Percentiles rank a stretch among this genome's conserved stretches.
phyloP scores from a whole-genome alignment of 495 filamentous ascomycete genomes.

The Lepraria neglecta region DNA sequence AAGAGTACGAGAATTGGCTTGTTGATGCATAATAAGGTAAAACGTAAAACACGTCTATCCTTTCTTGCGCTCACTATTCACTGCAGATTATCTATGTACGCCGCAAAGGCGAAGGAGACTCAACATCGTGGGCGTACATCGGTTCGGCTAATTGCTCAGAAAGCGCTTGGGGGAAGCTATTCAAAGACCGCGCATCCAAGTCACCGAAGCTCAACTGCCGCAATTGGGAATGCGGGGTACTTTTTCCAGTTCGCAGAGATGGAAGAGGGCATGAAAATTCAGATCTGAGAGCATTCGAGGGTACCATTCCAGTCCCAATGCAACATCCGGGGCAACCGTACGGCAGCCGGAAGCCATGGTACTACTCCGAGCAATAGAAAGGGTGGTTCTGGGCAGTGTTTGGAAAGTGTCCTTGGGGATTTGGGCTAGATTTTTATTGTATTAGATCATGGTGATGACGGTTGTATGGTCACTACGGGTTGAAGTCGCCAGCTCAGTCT shows the following conservation, averaged over 20 bases:
- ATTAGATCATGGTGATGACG: no score
- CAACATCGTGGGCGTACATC: slow-evolving; percentile 69
- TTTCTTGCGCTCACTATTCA: background rate
- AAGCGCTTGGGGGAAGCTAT: slow-evolving; percentile 81
- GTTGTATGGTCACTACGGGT: no score
- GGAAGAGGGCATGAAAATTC: slow-evolving; percentile 22
- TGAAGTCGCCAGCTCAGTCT: no score
- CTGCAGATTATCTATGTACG: slow-evolving; percentile 58
- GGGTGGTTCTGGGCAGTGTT: background rate
- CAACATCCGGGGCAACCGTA: slow-evolving; percentile 50
- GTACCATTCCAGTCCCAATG: slow-evolving; percentile 66
- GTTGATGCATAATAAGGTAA: slow-evolving; percentile 82
- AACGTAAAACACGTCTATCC: no score
- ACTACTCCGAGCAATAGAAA: slow-evolving; percentile 21
- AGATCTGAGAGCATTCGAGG: slow-evolving; percentile 43
- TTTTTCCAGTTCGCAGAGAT: slow-evolving; percentile 47
- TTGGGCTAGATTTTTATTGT: background rate
- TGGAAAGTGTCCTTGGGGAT: background rate
- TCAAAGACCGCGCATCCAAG: slow-evolving; percentile 57
- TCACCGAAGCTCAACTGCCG: slow-evolving; percentile 69
- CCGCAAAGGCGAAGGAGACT: slow-evolving; percentile 35
- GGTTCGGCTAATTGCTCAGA: slow-evolving; percentile 89
- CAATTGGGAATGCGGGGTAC: slow-evolving; percentile 95
- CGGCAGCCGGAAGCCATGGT: slow-evolving; percentile 27
- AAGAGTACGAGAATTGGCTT: slow-evolving; percentile 57